Conservation (phyloP, 805 yeast species). For the Torulaspora maleeae region DNA sequence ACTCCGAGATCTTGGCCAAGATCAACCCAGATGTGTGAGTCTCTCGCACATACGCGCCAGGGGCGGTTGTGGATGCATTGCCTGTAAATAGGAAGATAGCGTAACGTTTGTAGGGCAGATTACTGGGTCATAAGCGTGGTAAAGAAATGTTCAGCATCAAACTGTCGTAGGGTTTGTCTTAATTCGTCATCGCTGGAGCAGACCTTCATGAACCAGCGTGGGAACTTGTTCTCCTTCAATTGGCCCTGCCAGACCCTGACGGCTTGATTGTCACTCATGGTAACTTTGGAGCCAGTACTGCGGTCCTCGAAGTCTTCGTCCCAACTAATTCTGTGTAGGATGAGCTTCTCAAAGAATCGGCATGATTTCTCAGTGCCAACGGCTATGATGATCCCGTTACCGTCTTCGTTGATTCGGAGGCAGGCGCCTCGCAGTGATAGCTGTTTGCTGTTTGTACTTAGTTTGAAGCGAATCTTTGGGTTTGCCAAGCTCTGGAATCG, state of each 20-base stretch:
- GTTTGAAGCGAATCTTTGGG: constrained; percentile 65
- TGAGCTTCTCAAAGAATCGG: constrained; percentile 56
- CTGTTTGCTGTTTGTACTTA: constrained; percentile 79
- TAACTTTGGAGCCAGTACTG: constrained; percentile 27
- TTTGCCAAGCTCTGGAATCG: constrained; percentile 49
- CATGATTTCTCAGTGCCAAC: constrained; percentile 69
- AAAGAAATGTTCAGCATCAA: constrained; percentile 45
- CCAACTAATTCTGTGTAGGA: constrained; percentile 69
- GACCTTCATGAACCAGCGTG: constrained; percentile 63
- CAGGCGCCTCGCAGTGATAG: constrained; percentile 60
- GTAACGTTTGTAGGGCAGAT: background rate
- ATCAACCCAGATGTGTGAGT: constrained; percentile 44
- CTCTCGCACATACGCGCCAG: background rate
- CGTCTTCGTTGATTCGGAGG: constrained; percentile 39
- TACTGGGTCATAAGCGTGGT: constrained; percentile 6
- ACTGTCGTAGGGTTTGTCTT: constrained; percentile 43
- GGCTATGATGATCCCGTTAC: constrained; percentile 57
- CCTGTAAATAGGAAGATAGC: constrained; percentile 17
- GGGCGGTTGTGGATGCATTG: constrained; percentile 3
- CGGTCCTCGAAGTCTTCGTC: constrained; percentile 43
- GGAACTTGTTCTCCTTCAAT: constrained; percentile 48
- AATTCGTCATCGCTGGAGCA: constrained; percentile 51
- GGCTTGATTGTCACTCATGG: constrained; percentile 44
- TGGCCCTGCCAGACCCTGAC: constrained; percentile 69
- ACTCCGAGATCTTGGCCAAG: constrained; percentile 92